A percentile compares a stretch with the other conserved stretches of the same genome.
Evolutionary conservation across 75 land plant species (phyloP).

Genomic region (Cryptomeria japonica): DNA sequence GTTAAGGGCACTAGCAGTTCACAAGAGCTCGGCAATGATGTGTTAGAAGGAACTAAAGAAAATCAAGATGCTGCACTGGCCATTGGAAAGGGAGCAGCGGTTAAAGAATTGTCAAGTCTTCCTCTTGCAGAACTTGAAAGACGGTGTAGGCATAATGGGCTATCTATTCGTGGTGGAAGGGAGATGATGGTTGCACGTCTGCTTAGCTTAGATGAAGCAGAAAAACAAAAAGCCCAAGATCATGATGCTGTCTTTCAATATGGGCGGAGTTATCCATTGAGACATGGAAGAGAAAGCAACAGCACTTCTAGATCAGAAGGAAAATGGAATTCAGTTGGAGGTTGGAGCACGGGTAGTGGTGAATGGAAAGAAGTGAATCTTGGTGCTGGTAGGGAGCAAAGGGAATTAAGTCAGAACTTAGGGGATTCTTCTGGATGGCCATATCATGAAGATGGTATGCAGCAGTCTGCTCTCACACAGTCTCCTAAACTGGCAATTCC

Average conservation of each 20-base stretch:
- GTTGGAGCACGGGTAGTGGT: conserved; percentile 15
- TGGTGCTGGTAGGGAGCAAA: conserved; percentile 23
- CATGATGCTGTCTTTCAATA: conserved; percentile 62
- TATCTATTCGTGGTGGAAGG: conserved; percentile 90
- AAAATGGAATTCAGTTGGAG: conserved; percentile 20
- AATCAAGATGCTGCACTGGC: conserved; percentile 93
- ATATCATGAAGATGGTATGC: conserved; percentile 12
- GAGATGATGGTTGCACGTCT: conserved; percentile 95
- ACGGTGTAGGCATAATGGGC: conserved; percentile 93
- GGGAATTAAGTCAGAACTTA: conserved; percentile 15
- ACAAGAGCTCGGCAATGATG: conserved; percentile 31
- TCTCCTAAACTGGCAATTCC: conserved; percentile 42
- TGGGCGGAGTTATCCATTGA: conserved; percentile 32
- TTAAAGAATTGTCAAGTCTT: conserved; percentile 71
- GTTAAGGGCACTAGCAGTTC: conserved; percentile 47
- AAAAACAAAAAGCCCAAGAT: conserved; percentile 78
- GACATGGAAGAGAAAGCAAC: conserved; percentile 24
- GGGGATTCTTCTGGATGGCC: conserved; percentile 36
- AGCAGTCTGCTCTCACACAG: conserved; percentile 19
- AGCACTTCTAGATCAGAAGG: conserved; percentile 15
- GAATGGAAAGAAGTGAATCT: conserved; percentile 34
- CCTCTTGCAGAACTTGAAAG: conserved; percentile 91
- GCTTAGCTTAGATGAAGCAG: conserved; percentile 89
- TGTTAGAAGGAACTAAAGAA: conserved; percentile 29
- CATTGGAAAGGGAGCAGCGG: conserved; percentile 93